A percentile compares a stretch with the other conserved stretches of the same genome.
Conservation (phyloP, 768 basidiomycete genomes). For the Atractiella rhizophila region DNA sequence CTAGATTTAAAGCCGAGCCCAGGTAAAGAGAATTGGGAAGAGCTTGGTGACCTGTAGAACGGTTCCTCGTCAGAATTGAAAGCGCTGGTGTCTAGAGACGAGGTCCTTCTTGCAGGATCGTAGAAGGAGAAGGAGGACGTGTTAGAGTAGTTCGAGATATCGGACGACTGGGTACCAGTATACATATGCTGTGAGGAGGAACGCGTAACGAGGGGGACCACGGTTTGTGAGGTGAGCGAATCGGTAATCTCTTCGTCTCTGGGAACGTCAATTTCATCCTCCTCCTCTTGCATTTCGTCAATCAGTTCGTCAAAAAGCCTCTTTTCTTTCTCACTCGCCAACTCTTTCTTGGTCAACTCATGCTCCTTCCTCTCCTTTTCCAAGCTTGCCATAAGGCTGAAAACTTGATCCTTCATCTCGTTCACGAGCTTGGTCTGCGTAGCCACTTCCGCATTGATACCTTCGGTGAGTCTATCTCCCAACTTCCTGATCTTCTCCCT, state of each 20-base stretch:
- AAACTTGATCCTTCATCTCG: constrained; percentile 24
- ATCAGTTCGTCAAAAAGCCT: too few species aligned
- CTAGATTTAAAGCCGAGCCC: neutral
- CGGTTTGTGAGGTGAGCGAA: neutral
- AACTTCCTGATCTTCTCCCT: constrained; percentile 27
- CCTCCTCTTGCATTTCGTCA: neutral
- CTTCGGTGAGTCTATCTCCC: constrained; percentile 5
- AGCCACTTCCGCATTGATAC: constrained; percentile 1
- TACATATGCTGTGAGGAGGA: constrained; percentile 2
- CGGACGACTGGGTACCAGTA: too few species aligned
- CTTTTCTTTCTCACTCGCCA: too few species aligned
- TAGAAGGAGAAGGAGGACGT: constrained; percentile 2
- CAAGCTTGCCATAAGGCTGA: constrained; percentile 22
- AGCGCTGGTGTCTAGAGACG: constrained; percentile 4
- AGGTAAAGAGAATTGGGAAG: constrained; percentile 2
- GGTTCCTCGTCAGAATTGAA: neutral
- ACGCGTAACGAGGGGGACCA: neutral
- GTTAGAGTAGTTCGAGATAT: neutral
- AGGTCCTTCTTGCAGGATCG: neutral
- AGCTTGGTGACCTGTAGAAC: neutral
- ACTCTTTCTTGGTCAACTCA: constrained; percentile 1
- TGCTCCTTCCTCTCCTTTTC: constrained; percentile 19
- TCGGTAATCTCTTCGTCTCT: constrained; percentile 1
- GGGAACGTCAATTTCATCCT: too few species aligned
- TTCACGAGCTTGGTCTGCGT: constrained; percentile 19